Evolutionary conservation across 768 basidiomycete species (phyloP).

Genomic region (Udeniomyces megalosporus): DNA sequence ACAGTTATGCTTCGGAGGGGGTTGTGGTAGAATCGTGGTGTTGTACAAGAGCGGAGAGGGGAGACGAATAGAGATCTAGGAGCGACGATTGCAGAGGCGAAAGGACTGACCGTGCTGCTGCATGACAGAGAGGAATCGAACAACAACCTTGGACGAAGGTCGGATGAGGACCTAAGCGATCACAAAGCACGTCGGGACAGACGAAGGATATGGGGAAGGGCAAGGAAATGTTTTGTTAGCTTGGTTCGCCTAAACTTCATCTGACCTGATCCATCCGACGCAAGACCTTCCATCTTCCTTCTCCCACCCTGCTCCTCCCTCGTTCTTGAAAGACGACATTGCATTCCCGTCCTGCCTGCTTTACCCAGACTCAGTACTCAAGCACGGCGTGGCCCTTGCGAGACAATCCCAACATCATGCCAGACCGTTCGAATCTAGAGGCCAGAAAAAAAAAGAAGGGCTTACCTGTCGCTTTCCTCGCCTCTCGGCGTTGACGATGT

Average conservation of each 20-base stretch:
- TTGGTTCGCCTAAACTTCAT: no score
- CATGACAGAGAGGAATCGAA: constrained; percentile 96
- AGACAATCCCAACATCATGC: neutral
- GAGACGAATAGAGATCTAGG: neutral
- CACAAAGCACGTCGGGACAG: no score
- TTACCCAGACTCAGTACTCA: no score
- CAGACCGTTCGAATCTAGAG: neutral
- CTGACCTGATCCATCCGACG: no score
- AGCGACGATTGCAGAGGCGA: neutral
- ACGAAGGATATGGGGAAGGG: no score
- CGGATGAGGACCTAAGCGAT: constrained; percentile 75
- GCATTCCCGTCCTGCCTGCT: neutral
- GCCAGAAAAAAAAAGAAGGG: neutral
- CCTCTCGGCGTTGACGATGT: constrained; percentile 98
- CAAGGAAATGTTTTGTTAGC: no score
- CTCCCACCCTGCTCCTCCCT: no score
- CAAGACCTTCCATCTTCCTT: no score
- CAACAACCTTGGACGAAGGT: constrained; percentile 92
- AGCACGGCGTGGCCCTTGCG: neutral
- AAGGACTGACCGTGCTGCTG: constrained; percentile 81
- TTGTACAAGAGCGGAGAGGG: constrained; percentile 14
- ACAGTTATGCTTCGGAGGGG: constrained; percentile 30
- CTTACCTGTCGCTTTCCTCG: constrained; percentile 82
- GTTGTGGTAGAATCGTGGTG: constrained; percentile 3
- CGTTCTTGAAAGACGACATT: no score